A percentile compares a stretch with the other conserved stretches of the same genome.
Evolutionary conservation across 441 rosid species (phyloP).

Genomic region (Aleurites moluccanus): DNA sequence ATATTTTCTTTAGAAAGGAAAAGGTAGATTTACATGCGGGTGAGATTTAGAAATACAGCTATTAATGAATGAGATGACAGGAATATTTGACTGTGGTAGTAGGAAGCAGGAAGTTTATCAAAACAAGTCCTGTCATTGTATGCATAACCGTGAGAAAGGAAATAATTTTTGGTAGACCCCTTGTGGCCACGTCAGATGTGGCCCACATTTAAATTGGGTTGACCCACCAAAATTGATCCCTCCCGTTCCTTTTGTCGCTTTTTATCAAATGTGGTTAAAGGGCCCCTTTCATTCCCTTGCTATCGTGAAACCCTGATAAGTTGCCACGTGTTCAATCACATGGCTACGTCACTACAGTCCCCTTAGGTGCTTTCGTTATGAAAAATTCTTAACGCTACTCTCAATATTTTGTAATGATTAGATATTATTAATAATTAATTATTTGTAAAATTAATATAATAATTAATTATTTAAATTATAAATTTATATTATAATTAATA

Average conservation of each 20-base stretch:
- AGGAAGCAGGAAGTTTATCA: neutral
- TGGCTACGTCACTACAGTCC: conserved; percentile 29
- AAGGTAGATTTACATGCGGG: conserved; percentile 27
- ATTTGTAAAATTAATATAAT: too few species aligned
- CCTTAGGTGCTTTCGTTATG: conserved; percentile 33
- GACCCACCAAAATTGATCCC: conserved; percentile 41
- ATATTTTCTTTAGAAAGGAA: neutral
- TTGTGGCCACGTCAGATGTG: conserved; percentile 51
- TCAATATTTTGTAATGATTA: too few species aligned
- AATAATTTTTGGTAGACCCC: conserved; percentile 20
- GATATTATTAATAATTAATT: too few species aligned
- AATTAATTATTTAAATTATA: too few species aligned
- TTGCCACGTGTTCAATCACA: conserved; percentile 40
- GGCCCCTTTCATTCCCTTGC: conserved; percentile 23
- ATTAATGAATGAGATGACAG: neutral
- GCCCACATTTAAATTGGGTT: conserved; percentile 35
- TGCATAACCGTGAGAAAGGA: neutral
- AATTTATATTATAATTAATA: too few species aligned
- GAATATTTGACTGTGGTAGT: conserved; percentile 22
- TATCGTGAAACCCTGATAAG: conserved; percentile 20
- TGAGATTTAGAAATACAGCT: neutral
- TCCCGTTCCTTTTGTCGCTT: conserved; percentile 35
- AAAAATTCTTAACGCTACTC: too few species aligned
- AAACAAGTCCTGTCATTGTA: neutral
- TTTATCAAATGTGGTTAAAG: neutral